Conservation (phyloP, 352 stramenopile species). For the Globisporangium paroecandrum region DNA sequence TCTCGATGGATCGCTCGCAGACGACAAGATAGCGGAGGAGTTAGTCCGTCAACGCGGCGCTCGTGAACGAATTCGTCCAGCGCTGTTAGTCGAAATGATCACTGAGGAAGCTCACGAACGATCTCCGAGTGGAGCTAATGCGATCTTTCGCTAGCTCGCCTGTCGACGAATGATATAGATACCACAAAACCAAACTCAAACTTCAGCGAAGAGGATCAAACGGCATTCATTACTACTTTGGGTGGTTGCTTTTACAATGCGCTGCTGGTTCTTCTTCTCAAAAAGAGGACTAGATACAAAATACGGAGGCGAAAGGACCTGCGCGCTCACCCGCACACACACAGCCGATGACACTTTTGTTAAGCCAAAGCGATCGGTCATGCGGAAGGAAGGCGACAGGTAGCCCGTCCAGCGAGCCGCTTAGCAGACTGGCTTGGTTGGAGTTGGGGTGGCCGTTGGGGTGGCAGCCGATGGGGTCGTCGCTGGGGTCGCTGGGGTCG, state of each 20-base stretch:
- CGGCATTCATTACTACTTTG: background rate
- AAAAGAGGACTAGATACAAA: slow-evolving; percentile 1
- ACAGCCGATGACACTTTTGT: background rate
- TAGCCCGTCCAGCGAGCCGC: slow-evolving; percentile 8
- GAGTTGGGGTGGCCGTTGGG: background rate
- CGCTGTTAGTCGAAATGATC: slow-evolving; percentile 1
- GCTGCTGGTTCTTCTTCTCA: slow-evolving; percentile 1
- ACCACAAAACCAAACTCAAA: background rate
- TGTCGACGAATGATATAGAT: background rate
- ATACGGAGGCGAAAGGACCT: background rate
- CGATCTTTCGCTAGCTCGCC: background rate
- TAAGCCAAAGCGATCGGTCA: background rate
- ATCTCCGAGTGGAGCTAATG: background rate
- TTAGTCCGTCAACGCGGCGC: background rate
- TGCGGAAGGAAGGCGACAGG: background rate
- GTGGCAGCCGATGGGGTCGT: background rate
- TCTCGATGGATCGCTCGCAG: background rate
- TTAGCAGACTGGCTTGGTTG: slow-evolving; percentile 10
- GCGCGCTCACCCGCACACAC: background rate
- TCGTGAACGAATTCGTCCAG: background rate
- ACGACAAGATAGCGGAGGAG: background rate
- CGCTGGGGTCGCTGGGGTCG: background rate
- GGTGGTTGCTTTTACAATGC: background rate
- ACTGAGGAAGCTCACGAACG: background rate
- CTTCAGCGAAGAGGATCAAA: background rate